Base-by-base conservation (phyloP, 2,329 filamentous ascomycete species). In the Aspergillus sp. region DNA sequence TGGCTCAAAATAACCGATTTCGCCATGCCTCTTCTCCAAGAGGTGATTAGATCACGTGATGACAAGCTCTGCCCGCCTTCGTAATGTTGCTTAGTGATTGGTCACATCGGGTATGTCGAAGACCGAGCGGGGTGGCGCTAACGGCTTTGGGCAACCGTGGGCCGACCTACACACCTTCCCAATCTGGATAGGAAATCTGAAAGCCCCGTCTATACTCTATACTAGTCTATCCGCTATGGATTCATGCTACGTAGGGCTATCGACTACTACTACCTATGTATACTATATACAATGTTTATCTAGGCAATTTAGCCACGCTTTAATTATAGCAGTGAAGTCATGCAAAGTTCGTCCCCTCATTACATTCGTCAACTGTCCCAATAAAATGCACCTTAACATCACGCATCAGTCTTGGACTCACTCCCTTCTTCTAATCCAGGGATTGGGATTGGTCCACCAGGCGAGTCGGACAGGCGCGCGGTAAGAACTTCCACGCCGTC, bases 401-500 rank as follows among this genome's bases (percentile, higher is more conserved):
- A 63, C 11, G 62, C 56, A 15, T 55, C 60, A 8, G 47, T 43
- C 79, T 59, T 70, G 52, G 48, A 43, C 35, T 50, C 57, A 24
- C 62, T 62, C 52, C 55, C 58, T 15, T 52, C 58, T 17, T 62
- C 64, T 49, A 52, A 55, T 14, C 52, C 68, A 39, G 85, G 85
- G 76, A 88, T 85, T 4, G 84, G 77, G 14, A 90, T 77, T 4
- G 88, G 81, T 1, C 91, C 91, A 59, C 91, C 91, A 1, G 91
- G 91, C 23, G 90, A 93, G 70, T 89, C 83, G 47, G 84, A 79
- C 44, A 85, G 77, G 65, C 90, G 84, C 43, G 90, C 91, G 0
- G 91, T 96, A 65, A 96, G 74, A 45, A 96, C 81, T 75, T 96
- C 91, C 6, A 92, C 88, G 2, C 91, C 91, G 64, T 89, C 85